Conservation (phyloP, 164 flowering plant species). For the Magnolia changhungtana region DNA sequence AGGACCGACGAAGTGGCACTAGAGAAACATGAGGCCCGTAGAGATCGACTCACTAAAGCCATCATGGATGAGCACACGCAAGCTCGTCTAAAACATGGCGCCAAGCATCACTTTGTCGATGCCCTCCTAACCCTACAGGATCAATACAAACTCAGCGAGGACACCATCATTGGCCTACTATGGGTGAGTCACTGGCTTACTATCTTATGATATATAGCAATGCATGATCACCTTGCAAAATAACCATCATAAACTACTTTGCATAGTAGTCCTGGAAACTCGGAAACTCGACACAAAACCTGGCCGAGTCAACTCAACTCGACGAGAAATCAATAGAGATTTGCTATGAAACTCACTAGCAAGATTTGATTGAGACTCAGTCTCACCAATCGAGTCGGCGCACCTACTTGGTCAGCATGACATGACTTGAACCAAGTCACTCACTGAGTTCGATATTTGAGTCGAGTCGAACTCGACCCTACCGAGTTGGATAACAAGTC, state of each 20-base stretch:
- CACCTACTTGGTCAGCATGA: too few relatives aligned
- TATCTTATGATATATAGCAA: background rate
- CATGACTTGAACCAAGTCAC: too few relatives aligned
- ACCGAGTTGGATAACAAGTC: too few relatives aligned
- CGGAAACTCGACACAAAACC: too few relatives aligned
- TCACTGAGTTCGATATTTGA: too few relatives aligned
- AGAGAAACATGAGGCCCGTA: conserved; percentile 10
- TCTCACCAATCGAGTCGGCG: too few relatives aligned
- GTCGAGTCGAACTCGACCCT: too few relatives aligned
- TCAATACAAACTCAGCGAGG: conserved; percentile 26
- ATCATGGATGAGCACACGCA: conserved; percentile 25
- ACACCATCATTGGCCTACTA: conserved; percentile 25
- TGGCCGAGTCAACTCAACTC: too few relatives aligned
- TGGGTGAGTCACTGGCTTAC: conserved; percentile 18
- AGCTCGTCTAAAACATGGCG: conserved; percentile 13
- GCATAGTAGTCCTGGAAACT: too few relatives aligned
- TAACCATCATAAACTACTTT: background rate
- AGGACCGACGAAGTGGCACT: conserved; percentile 9
- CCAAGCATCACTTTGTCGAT: conserved; percentile 29
- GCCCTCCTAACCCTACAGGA: conserved; percentile 27
- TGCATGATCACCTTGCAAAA: background rate
- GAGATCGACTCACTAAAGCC: conserved; percentile 20
- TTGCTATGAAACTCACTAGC: too few relatives aligned
- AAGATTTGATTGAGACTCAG: too few relatives aligned
- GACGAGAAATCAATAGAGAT: too few relatives aligned